Evolutionary conservation across 2,329 filamentous ascomycete species (phyloP), one percentile per base, ranked within the genome.

Genomic region (Neodidymelliopsis sp.): DNA sequence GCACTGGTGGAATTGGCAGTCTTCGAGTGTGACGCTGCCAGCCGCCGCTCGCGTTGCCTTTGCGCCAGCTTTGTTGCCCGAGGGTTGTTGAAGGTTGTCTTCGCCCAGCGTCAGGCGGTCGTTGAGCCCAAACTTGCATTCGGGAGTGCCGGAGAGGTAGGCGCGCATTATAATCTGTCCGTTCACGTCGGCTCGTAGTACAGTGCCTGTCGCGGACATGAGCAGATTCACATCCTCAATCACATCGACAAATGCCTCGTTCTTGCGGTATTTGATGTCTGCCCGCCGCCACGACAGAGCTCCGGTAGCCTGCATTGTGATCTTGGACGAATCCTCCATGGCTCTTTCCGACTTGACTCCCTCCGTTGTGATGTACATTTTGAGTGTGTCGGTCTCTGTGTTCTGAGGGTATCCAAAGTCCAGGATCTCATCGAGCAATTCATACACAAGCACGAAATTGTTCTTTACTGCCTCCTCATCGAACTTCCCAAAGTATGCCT

Each of bases 311-410:
- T 99, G 94, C 92, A 97, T 97, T 19, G 94, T 99, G 75, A 99
- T 99, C 73, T 93, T 94, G 61, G 91, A 93, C 39, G 93, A 97
- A 74, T 99, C 93, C 71, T 96, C 90, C 76, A 86, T 88, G 60
- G 83, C 86, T 60, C 86, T 80, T 73, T 91, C 91, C 23, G 91
- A 95, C 75, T 97, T 97, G 76, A 99, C 93, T 49, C 94, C 94
- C 78, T 99, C 94, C 25, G 94, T 99, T 31, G 95, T 99, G 69
- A 99, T 99, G 81, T 99, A 99, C 93, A 97, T 97, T 77, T 99
- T 99, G 65, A 99, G 81, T 12, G 94, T 97, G 74, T 99, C 94
- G 43, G 93, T 96, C 77, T 99, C 94, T 56, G 94, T 99, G 74
- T 97, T 97, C 74, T 99, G 94, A 24, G 94, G 94, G 73, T 99